These are phyloP conservation scores for Phaseolus coccineus DNA, from an alignment of 331 rosid genomes.

Conservation along the genomic window DNA sequence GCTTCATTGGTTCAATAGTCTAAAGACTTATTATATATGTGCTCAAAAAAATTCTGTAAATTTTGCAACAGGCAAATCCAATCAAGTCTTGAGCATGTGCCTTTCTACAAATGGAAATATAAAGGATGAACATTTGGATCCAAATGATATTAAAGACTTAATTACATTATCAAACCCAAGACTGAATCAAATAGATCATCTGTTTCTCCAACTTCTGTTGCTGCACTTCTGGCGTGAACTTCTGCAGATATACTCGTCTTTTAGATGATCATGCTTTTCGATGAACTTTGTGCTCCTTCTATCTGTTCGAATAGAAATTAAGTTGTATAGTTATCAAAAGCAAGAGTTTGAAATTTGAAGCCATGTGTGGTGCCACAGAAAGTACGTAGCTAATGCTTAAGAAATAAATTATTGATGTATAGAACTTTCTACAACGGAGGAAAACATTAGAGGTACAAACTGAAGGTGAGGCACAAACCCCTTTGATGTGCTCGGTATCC, in stretches of 20 bases:
- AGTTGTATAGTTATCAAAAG: neutral
- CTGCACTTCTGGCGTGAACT: neutral
- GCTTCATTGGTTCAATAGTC: too few relatives aligned
- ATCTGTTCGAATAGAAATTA: neutral
- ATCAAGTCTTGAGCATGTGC: too few relatives aligned
- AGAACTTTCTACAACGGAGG: neutral
- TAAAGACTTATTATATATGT: too few relatives aligned
- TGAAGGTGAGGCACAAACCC: slow-evolving; percentile 42
- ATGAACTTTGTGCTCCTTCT: neutral
- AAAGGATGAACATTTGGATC: neutral
- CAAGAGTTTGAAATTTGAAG: neutral
- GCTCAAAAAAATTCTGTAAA: too few relatives aligned
- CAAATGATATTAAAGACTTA: neutral
- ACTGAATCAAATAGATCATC: neutral
- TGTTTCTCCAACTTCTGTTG: neutral
- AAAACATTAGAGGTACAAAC: neutral
- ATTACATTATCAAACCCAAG: neutral
- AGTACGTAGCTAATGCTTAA: neutral
- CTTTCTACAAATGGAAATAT: too few relatives aligned
- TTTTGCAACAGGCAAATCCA: too few relatives aligned
- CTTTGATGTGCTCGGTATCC: slow-evolving; percentile 63
- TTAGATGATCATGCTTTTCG: neutral
- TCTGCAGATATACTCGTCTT: neutral
- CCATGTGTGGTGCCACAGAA: neutral
- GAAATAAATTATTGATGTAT: neutral